Base-by-base conservation (phyloP, 192 early-diverging fungal genomes). In the Rhizoclosmatium globosum region DNA sequence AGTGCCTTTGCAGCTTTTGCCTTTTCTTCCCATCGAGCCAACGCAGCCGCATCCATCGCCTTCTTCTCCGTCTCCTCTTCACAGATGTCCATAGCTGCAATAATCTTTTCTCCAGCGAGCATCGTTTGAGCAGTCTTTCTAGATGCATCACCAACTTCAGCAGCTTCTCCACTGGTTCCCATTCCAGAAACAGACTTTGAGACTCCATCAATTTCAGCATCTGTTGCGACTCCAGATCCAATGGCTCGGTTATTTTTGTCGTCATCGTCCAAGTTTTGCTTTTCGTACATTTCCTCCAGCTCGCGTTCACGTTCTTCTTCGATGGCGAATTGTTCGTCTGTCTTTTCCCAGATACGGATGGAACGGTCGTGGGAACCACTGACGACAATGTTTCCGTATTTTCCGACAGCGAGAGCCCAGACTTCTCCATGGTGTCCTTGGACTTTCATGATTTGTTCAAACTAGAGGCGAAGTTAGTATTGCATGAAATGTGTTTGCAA, bases 271-370 rank as follows among this genome's bases (percentile, higher is more conserved):
- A 78, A 31, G 41, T 93, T 79, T 90, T 85, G 82, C 3, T 91
- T 92, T 72, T 99, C 96, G 53, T 95, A 94, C 74, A 96, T 59
- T 79, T 96, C 93, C 74, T 99, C 98, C 61, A 97, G 81, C 82
- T 97, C 95, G 64, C 93, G 91, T 83, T 99, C 96, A 46, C 95
- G 90, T 83, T 99, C 98, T 88, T 99, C 98, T 81, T 97, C 95
- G 59, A 98, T 86, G 73, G 95, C 95, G 66, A 99, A 91, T 69
- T 92, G 95, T 79, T 98, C 98, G 50, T 99, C 98, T 6, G 98
- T 96, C 82, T 93, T 93, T 77, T 95, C 95, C 98, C 97, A 98
- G 38, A 98, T 85, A 71, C 97, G 92, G 78, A 99, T 92, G 43
- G 96, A 95, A 41, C 94, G 92, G 85, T 99, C 98, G 77, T 98